phyloP scores from a whole-genome alignment of 2,329 filamentous ascomycete species.

The Colletotrichum melonis region DNA sequence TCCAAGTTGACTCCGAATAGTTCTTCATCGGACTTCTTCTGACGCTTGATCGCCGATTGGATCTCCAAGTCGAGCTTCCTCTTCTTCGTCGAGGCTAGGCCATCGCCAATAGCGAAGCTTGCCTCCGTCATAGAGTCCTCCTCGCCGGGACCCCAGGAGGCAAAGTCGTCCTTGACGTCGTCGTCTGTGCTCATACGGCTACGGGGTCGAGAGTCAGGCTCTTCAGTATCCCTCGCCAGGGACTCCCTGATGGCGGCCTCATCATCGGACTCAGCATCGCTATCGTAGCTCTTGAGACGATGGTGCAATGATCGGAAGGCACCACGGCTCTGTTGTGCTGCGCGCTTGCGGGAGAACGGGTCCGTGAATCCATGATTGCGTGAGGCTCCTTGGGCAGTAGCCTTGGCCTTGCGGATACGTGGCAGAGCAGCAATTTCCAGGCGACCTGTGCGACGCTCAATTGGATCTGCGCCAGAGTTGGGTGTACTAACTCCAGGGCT shows the following conservation, averaged over 20 bases:
- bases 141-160: slow-evolving; percentile 61
- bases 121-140: slow-evolving; percentile 79
- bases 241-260: slow-evolving; percentile 72
- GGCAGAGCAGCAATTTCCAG: slow-evolving; percentile 75
- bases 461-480: slow-evolving; percentile 69
- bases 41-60: slow-evolving; percentile 79
- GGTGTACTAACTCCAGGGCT: slow-evolving; percentile 74
- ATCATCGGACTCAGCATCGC: slow-evolving; percentile 90
- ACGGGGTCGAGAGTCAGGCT: slow-evolving; percentile 82
- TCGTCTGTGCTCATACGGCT: slow-evolving; percentile 76
- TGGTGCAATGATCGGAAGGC: slow-evolving; percentile 86
- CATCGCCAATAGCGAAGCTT: slow-evolving; percentile 74
- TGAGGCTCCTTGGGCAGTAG: slow-evolving; percentile 60
- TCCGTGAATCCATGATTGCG: slow-evolving; percentile 74
- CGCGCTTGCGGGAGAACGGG: slow-evolving; percentile 73
- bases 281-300: slow-evolving; percentile 77
- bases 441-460: slow-evolving; percentile 69
- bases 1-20: slow-evolving; percentile 75
- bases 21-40: slow-evolving; percentile 84
- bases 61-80: slow-evolving; percentile 79
- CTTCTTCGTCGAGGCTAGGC: slow-evolving; percentile 67
- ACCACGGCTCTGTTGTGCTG: slow-evolving; percentile 61
- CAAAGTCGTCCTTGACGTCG: slow-evolving; percentile 59
- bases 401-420: slow-evolving; percentile 78
- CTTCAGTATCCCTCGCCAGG: slow-evolving; percentile 81